Base-by-base conservation (phyloP, 2,329 filamentous ascomycete genomes). In the Aspergillus pseudoglaucus region DNA sequence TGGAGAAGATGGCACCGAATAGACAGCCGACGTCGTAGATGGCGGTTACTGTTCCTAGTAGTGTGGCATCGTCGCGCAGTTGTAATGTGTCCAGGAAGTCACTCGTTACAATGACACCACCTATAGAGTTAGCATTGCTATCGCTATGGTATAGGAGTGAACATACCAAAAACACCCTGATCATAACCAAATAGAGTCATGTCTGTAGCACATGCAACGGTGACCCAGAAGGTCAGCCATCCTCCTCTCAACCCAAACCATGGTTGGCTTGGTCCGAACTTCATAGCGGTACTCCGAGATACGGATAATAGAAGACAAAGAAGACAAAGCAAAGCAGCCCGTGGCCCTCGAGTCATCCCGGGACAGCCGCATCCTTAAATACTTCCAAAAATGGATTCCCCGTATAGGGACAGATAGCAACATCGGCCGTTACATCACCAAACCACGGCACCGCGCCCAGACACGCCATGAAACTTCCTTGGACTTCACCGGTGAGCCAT, bases 1-100 rank as follows among this genome's bases (percentile, higher is more conserved):
- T 59, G 48, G 47, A 47, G 23, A 50, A 46, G 3, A 59, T 54
- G 5, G 56, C 59, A 42, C 59, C 62, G 32, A 62, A 44, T 43
- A 61, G 51, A 44, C 60, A 62, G n/a, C 63, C 63, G 25, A 60
- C 42, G 40, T 54, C 52, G 43, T 59, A 59, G 22, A 59, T 49
- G 17, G 50, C 51, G 2, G 48, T 48, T 33, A 51, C 44, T 14
- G 49, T 51, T 18, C 47, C 23, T 30, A 45, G 4, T 18, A 46
- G 18, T 15, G 37, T 47, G 32, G 53, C 33, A 33, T 52, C 23
- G 18, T 44, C 20, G 33, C 45, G 39, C 22, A 50, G 39, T 32
- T 47, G 40, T 25, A 53, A 50, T 12, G 47, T 47, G 14, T 57
- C 52, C 10, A 62, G 51, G 42, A 53, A 55, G 48, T 60, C 55